phyloP scores from a whole-genome alignment of 164 flowering plant genomes.

The Nelumbo lutea region DNA sequence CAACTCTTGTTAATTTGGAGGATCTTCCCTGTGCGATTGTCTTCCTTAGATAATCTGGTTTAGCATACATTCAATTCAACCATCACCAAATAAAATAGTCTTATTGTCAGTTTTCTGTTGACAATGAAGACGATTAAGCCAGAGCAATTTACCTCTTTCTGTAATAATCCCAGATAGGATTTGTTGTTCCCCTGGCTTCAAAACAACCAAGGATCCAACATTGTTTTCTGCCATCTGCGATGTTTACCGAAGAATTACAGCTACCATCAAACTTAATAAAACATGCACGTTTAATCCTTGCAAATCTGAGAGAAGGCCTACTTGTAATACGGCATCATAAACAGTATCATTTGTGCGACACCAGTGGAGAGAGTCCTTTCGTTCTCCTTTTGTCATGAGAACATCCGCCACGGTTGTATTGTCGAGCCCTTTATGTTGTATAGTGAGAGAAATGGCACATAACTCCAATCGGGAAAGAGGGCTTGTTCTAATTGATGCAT shows the following conservation, averaged over 20 bases:
- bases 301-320: conserved; percentile 14
- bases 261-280: not conserved
- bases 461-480: conserved; percentile 22
- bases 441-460: conserved; percentile 28
- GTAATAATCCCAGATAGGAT: conserved; percentile 76
- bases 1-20: conserved; percentile 55
- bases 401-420: conserved; percentile 71
- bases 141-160: conserved; percentile 58
- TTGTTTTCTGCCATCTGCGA: conserved; percentile 76
- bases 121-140: not conserved
- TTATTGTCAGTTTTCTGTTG: not conserved
- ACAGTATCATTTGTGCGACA: conserved; percentile 59
- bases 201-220: conserved; percentile 75
- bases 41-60: conserved; percentile 69
- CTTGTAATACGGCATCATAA: conserved; percentile 70
- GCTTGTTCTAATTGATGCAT: conserved; percentile 4
- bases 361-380: conserved; percentile 54
- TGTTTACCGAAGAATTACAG: not conserved
- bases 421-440: conserved; percentile 50
- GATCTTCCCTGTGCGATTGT: conserved; percentile 61
- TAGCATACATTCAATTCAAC: conserved; percentile 5
- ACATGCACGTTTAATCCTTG: not conserved
- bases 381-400: conserved; percentile 56
- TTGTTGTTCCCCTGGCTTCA: conserved; percentile 66
- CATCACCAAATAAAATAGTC: not conserved